A percentile compares a stretch with the other conserved stretches of the same genome.
Conservation (phyloP, 2,329 filamentous ascomycete genomes). For the Botrytis paeoniae region DNA sequence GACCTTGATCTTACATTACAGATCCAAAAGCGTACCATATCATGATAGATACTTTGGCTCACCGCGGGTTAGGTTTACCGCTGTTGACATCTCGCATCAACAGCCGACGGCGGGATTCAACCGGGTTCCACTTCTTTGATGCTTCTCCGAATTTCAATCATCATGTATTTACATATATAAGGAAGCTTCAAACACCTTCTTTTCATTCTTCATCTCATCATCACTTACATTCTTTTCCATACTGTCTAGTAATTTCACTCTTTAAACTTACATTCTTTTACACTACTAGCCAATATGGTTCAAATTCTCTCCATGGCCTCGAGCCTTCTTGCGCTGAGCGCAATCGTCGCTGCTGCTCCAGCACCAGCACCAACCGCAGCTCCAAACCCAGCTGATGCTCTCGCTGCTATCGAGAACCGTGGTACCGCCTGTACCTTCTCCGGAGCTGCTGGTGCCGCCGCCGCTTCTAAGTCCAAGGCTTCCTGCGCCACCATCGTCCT, state of each 20-base stretch:
- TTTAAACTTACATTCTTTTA: conserved; percentile 11
- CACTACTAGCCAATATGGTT: conserved; percentile 29
- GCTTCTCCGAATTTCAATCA: conserved; percentile 5
- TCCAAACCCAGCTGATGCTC: conserved; percentile 24
- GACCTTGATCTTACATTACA: neutral
- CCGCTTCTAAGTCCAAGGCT: conserved; percentile 48
- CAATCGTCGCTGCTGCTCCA: conserved; percentile 24
- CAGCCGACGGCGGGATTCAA: neutral
- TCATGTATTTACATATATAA: conserved; percentile 1
- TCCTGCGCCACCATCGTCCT: conserved; percentile 55
- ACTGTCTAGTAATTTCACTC: conserved; percentile 10
- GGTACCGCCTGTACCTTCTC: conserved; percentile 54
- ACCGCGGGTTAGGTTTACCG: neutral
- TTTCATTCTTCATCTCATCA: conserved; percentile 8
- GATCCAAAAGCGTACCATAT: neutral
- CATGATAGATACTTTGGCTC: neutral
- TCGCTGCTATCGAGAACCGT: conserved; percentile 20
- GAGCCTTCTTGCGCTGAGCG: conserved; percentile 26
- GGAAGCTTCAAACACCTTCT: neutral
- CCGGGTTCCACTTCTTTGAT: neutral
- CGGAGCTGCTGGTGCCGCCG: conserved; percentile 46
- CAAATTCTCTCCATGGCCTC: conserved; percentile 26
- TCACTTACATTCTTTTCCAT: conserved; percentile 11
- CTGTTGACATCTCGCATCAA: neutral
- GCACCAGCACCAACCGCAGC: conserved; percentile 30